Evolutionary conservation across 2,329 filamentous ascomycete species (phyloP), one percentile per base, ranked within the genome.

Genomic region (Coniochaeta sp.): DNA sequence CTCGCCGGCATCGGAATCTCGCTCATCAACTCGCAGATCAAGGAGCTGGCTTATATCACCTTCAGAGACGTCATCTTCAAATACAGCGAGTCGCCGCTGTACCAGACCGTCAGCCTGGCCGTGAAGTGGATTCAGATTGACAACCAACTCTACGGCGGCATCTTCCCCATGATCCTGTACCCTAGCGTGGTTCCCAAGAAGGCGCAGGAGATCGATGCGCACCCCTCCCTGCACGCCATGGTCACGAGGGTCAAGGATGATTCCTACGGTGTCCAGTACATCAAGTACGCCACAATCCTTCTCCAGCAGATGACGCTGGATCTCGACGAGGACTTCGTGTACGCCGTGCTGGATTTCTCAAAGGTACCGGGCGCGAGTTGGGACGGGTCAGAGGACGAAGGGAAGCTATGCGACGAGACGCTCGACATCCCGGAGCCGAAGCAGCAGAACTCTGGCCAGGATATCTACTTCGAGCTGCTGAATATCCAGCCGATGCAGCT

Each of bases 71-170:
- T 98, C 28, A 88, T 95, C 67, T 77, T 99, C 64, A 92, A 93
- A 62, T 96, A 95, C 74, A 91, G 87, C 60, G 95, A 99, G 69
- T 98, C 95, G n/a, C 84, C 87, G 19, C 79, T 97, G 17, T 96
- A 96, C 70, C 95, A 99, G 74, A 98, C 92, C 0, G 76, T 97
- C 63, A 93, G 91, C 55, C 80, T 95, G 57, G 90, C 91, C 0
- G 89, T 98, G 71, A 98, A 99, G 73, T 99, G 96, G 96, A 95
- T 99, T 30, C 95, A 99, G 74, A 90, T 99, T 67, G 95, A 99
- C 75, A 99, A 99, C 68, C 95, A 99, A 73, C 84, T 99, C 16
- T 99, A 99, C 69, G 96, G 96, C 30, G 95, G 96, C 28, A 93
- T 99, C 66, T 99, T 99, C 81, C 95, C 95, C 0, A 96, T 99